Evolutionary conservation across 371 early-diverging fungal genomes (phyloP), one percentile per base, ranked within the genome.

Genomic region (Syncephalastrum monosporum): DNA sequence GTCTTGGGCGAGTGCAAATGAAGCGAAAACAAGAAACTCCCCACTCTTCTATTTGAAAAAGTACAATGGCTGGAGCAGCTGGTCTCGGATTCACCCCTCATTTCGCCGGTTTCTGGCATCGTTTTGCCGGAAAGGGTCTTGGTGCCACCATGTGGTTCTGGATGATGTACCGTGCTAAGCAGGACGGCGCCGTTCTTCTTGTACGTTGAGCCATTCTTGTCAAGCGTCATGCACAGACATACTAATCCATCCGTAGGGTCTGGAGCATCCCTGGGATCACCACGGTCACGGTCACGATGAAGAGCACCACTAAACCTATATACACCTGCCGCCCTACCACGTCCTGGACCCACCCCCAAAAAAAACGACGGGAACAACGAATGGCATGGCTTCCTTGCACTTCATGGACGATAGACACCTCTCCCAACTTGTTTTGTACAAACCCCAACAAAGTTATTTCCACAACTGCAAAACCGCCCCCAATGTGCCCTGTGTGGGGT

Each of bases 101-200:
- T 53, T 61, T 72, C 51, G 71, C 76, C 57, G 65, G 75, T 49
- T 72, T 72, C 53, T 68, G 73, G 67, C 75, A 79, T 56, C 74
- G 76, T 44, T 76, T 74, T 51, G 64, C 69, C 57, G 74, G 77
- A 23, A 79, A 79, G 58, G 68, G 71, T 17, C 75, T 90, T 50
- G 89, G 91, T 50, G 90, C 91, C 27, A 63, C 83, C 68, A 88
- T 90, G 89, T 91, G 89, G 89, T 88, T 91, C 68, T 91, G 88
- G 88, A 89, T 91, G 82, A 88, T 91, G 88, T 91, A 91, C 74
- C 84, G 90, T 63, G 83, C 87, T 43, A 91, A 90, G 72, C 84
- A 91, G 70, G 91, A 91, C 64, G 88, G 87, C 27, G 83, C 89
- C 29, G 85, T 83, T 33, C 76, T 84, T 65, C 79, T 90, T 70